These are phyloP conservation scores for Alloteropsis semialata DNA, from an alignment of 176 grass and related monocot genomes.

Conservation along the genomic window DNA sequence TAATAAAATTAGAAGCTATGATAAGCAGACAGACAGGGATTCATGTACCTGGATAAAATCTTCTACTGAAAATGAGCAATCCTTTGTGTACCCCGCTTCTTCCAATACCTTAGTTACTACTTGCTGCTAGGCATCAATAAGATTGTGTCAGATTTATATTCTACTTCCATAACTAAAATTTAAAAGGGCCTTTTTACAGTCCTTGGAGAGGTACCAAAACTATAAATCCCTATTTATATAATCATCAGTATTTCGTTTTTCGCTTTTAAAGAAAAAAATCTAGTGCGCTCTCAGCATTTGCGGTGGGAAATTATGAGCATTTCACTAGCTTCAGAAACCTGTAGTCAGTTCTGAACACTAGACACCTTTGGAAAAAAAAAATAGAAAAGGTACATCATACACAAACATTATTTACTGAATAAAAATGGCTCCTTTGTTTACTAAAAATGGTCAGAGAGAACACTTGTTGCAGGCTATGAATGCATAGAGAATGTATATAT, in stretches of 20 bases:
- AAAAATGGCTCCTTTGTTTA: background rate
- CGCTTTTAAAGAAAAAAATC: no score
- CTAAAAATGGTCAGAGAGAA: background rate
- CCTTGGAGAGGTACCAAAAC: background rate
- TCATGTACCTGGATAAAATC: constrained; percentile 67
- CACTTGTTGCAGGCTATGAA: background rate
- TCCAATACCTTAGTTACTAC: constrained; percentile 63
- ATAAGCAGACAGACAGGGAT: background rate
- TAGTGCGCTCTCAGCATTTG: background rate
- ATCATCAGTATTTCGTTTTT: no score
- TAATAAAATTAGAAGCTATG: background rate
- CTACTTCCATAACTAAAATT: background rate
- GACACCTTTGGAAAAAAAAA: background rate
- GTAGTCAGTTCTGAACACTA: background rate
- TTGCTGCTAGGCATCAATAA: constrained; percentile 43
- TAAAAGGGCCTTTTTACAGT: background rate
- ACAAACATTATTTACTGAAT: background rate
- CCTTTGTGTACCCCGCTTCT: constrained; percentile 68
- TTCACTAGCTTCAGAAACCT: background rate
- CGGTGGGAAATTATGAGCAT: background rate
- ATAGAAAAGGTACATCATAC: background rate
- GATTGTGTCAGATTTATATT: background rate
- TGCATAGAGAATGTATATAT: background rate
- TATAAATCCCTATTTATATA: no score
- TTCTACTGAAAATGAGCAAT: constrained; percentile 54